Percentiles rank a stretch among this genome's conserved stretches.
phyloP scores from a whole-genome alignment of 495 filamentous ascomycete species.

The Aspergillus conjunctus region DNA sequence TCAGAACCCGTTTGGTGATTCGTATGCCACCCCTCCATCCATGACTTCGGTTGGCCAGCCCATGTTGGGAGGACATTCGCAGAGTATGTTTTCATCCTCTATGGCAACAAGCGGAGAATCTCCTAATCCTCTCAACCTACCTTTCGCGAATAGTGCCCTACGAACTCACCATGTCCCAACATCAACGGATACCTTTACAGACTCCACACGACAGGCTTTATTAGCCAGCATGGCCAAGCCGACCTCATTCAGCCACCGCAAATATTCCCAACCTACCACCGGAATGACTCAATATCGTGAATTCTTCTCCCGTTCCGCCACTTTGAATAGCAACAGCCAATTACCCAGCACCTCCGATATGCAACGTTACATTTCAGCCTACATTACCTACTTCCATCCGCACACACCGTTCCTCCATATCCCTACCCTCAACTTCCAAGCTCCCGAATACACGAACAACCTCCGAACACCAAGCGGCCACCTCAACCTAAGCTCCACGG shows the following conservation, averaged over 20 bases:
- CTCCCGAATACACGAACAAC: conserved; percentile 64
- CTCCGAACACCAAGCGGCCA: conserved; percentile 56
- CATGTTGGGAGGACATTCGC: conserved; percentile 52
- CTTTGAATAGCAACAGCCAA: conserved; percentile 53
- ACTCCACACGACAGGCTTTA: conserved; percentile 87
- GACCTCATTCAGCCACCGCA: conserved; percentile 70
- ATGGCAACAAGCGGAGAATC: conserved; percentile 58
- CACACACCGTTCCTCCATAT: conserved; percentile 93
- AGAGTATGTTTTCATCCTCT: conserved; percentile 59
- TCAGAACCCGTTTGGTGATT: conserved; percentile 47
- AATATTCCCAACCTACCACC: conserved; percentile 74
- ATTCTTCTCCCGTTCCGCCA: conserved; percentile 47
- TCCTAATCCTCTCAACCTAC: conserved; percentile 57
- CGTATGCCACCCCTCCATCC: conserved; percentile 61
- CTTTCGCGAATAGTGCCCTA: conserved; percentile 55
- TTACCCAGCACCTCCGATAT: conserved; percentile 90
- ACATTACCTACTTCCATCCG: conserved; percentile 93
- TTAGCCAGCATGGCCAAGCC: conserved; percentile 79
- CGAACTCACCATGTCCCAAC: conserved; percentile 65
- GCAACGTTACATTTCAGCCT: conserved; percentile 87
- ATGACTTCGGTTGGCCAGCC: conserved; percentile 61
- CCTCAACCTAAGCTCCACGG: conserved; percentile 58
- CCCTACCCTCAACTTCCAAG: conserved; percentile 88
- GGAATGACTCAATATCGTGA: conserved; percentile 47
- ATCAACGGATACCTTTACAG: conserved; percentile 83